phyloP scores from a whole-genome alignment of 2,329 filamentous ascomycete species.

The Epichloe coenophiala region DNA sequence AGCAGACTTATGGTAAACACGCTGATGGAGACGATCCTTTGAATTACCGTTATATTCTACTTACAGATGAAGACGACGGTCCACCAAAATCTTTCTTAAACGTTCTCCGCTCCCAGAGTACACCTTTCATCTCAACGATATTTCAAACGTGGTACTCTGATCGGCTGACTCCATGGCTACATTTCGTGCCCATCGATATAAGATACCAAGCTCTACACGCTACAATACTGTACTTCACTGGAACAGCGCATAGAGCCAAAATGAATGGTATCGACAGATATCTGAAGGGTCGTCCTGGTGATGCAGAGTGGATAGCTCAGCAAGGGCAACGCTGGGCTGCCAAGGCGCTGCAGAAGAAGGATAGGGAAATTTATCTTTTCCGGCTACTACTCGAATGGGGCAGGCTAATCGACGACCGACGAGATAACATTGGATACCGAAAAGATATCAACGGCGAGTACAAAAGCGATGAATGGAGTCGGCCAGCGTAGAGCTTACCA shows the following conservation, averaged over 20 bases:
- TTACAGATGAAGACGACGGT: slow-evolving; percentile 58
- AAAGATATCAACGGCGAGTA: slow-evolving; percentile 16
- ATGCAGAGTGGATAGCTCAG: slow-evolving; percentile 52
- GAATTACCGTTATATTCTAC: slow-evolving; percentile 55
- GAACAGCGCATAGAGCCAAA: slow-evolving; percentile 30
- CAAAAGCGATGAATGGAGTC: slow-evolving; percentile 18
- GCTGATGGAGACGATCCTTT: slow-evolving; percentile 37
- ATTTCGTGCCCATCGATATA: slow-evolving; percentile 67
- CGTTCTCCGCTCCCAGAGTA: slow-evolving; percentile 49
- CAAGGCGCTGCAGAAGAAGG: slow-evolving; percentile 50
- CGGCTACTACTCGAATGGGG: slow-evolving; percentile 67
- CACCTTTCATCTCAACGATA: slow-evolving; percentile 58
- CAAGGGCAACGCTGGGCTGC: slow-evolving; percentile 52
- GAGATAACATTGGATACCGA: slow-evolving; percentile 30
- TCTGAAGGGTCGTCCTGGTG: slow-evolving; percentile 32
- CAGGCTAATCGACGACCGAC: slow-evolving; percentile 48
- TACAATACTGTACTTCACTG: slow-evolving; percentile 61
- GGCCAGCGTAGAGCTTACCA: not conserved
- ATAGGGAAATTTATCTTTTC: slow-evolving; percentile 74
- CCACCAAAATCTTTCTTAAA: slow-evolving; percentile 45
- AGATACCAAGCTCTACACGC: slow-evolving; percentile 62
- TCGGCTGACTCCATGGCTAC: slow-evolving; percentile 60
- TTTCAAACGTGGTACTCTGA: slow-evolving; percentile 73
- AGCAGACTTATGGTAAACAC: slow-evolving; percentile 19
- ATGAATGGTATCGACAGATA: slow-evolving; percentile 32